Evolutionary conservation across 331 rosid genomes (phyloP).

Genomic region (Pyrus hybrid): DNA sequence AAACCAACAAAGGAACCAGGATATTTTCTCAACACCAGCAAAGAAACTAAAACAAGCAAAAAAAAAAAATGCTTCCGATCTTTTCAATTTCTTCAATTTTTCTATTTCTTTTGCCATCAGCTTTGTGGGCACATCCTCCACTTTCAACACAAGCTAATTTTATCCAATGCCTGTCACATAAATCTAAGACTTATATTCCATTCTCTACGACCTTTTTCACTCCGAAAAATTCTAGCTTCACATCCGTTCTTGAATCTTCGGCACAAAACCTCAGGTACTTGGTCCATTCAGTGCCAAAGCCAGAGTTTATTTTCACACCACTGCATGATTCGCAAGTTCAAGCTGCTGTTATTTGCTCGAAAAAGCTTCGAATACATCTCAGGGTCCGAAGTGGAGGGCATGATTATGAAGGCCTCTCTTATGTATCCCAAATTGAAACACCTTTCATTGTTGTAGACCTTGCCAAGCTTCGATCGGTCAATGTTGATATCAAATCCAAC

Average conservation of each 20-base stretch:
- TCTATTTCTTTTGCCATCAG: neutral
- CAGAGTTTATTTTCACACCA: slow-evolving; percentile 56
- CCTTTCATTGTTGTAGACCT: slow-evolving; percentile 55
- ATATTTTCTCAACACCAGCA: neutral
- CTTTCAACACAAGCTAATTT: slow-evolving; percentile 27
- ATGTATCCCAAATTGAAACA: slow-evolving; percentile 42
- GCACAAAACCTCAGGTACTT: slow-evolving; percentile 48
- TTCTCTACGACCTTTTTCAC: slow-evolving; percentile 23
- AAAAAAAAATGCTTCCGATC: neutral
- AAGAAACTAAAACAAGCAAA: neutral
- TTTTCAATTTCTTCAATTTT: neutral
- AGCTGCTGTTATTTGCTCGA: slow-evolving; percentile 51
- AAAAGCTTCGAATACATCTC: slow-evolving; percentile 37
- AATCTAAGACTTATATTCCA: slow-evolving; percentile 27
- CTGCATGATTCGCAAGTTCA: slow-evolving; percentile 42
- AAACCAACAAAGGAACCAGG: neutral
- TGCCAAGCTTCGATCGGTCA: slow-evolving; percentile 34
- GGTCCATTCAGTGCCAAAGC: slow-evolving; percentile 44
- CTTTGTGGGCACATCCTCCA: slow-evolving; percentile 13
- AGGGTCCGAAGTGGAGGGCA: slow-evolving; percentile 67
- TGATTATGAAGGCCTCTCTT: slow-evolving; percentile 63
- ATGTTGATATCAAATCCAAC: slow-evolving; percentile 24
- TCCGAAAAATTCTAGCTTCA: slow-evolving; percentile 33
- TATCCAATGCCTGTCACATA: slow-evolving; percentile 26
- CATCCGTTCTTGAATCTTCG: slow-evolving; percentile 21